Evolutionary conservation across 2,329 filamentous ascomycete genomes (phyloP).

Genomic region (Hypoxylon sp.): DNA sequence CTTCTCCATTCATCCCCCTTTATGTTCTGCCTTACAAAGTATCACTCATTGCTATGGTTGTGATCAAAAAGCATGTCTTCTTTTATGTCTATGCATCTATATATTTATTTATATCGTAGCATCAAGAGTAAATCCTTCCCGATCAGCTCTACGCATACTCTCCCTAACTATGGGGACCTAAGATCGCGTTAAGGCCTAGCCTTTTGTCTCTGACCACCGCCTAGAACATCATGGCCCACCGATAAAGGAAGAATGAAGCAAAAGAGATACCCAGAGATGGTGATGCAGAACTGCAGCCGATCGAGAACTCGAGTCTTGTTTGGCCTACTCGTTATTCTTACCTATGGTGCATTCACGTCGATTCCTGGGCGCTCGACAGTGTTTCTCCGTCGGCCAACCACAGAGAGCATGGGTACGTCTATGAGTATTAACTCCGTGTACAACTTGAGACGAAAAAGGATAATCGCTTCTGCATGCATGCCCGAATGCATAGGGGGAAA

Average conservation of each 20-base stretch:
- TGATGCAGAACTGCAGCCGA: neutral
- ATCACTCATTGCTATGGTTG: neutral
- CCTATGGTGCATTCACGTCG: neutral
- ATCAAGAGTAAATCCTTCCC: neutral
- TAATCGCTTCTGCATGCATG: neutral
- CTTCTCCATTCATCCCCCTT: neutral
- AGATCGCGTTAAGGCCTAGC: neutral
- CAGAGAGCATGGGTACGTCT: neutral
- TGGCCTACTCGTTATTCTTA: neutral
- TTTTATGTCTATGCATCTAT: neutral
- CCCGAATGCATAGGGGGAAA: neutral
- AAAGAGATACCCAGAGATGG: neutral
- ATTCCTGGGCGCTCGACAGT: neutral
- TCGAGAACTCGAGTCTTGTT: neutral
- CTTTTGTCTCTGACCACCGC: slow-evolving; percentile 1
- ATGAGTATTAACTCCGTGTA: neutral
- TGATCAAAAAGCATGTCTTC: neutral
- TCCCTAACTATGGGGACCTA: neutral
- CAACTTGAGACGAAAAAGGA: neutral
- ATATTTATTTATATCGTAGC: neutral
- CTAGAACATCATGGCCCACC: neutral
- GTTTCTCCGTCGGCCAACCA: neutral
- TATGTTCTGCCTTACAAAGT: slow-evolving; percentile 23
- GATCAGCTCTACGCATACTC: neutral
- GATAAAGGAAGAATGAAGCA: neutral